Conservation (phyloP, 306 rosid genomes). For the Herpetospermum pedunculosum region DNA sequence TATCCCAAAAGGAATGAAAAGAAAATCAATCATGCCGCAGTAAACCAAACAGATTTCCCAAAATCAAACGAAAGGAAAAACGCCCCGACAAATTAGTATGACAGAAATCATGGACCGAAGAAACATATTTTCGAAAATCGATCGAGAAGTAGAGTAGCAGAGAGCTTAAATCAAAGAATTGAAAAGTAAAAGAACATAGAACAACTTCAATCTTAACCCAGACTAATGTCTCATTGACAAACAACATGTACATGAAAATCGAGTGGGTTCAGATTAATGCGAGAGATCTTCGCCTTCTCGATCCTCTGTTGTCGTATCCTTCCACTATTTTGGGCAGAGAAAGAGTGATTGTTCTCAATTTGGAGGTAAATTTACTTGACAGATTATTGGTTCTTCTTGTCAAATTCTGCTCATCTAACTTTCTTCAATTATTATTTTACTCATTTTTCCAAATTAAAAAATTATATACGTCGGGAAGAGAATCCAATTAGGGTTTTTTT, state of each 20-base stretch:
- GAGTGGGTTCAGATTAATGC: conserved; percentile 87
- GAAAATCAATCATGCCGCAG: neutral
- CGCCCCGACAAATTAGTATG: neutral
- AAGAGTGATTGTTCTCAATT: conserved; percentile 80
- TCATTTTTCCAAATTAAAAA: too few species aligned
- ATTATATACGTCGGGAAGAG: too few species aligned
- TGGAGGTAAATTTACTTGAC: conserved; percentile 46
- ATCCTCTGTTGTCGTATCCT: conserved; percentile 78
- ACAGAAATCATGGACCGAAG: neutral
- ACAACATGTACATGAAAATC: too few species aligned
- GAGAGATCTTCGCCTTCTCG: conserved; percentile 86
- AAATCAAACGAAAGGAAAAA: neutral
- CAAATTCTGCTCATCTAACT: neutral
- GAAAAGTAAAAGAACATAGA: neutral
- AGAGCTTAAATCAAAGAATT: neutral
- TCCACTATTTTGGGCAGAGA: conserved; percentile 87
- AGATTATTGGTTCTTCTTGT: neutral
- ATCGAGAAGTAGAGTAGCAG: neutral
- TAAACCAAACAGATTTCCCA: neutral
- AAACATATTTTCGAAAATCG: neutral
- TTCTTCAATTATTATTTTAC: neutral
- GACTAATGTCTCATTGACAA: too few species aligned
- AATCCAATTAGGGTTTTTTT: too few species aligned
- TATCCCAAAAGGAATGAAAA: neutral
- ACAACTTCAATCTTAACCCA: too few species aligned